A percentile compares a stretch with the other conserved stretches of the same genome.
These are phyloP conservation scores for Dictyostelium purpureum DNA, from an alignment of 78 protist species.

Conservation along the genomic window DNA sequence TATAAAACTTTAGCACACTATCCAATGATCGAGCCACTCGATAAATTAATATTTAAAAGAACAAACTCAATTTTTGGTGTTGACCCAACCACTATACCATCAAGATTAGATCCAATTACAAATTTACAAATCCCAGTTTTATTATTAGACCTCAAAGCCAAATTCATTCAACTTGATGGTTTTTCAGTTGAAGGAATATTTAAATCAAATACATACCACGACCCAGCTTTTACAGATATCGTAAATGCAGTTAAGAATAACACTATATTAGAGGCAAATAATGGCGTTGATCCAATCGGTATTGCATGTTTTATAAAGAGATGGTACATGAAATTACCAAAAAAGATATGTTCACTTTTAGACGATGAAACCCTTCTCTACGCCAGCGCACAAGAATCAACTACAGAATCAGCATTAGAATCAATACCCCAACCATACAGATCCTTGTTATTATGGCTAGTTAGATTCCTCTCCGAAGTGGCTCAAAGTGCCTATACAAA, in stretches of 20 bases:
- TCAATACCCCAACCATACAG: slow-evolving; percentile 14
- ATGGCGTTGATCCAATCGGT: slow-evolving; percentile 12
- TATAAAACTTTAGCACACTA: slow-evolving; percentile 12
- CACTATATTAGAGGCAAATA: not conserved
- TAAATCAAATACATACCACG: not conserved
- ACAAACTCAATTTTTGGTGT: slow-evolving; percentile 59
- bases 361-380: slow-evolving; percentile 26
- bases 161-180: slow-evolving; percentile 44
- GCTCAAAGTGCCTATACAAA: slow-evolving; percentile 25
- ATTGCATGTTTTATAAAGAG: slow-evolving; percentile 52
- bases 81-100: not conserved
- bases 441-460: slow-evolving; percentile 52
- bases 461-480: slow-evolving; percentile 28
- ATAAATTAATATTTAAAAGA: slow-evolving; percentile 60
- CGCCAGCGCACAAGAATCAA: not conserved
- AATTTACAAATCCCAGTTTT: slow-evolving; percentile 22
- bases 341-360: slow-evolving; percentile 14
- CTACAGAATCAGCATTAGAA: not conserved
- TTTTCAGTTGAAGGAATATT: slow-evolving; percentile 57
- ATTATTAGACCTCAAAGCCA: slow-evolving; percentile 23
- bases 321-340: slow-evolving; percentile 64
- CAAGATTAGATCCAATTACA: slow-evolving; percentile 5
- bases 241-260: not conserved
- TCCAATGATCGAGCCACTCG: slow-evolving; percentile 65
- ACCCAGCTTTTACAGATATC: not conserved